Evolutionary conservation across 2,329 filamentous ascomycete genomes (phyloP), one percentile per base, ranked within the genome.

Genomic region (Clonostachys chloroleuca): DNA sequence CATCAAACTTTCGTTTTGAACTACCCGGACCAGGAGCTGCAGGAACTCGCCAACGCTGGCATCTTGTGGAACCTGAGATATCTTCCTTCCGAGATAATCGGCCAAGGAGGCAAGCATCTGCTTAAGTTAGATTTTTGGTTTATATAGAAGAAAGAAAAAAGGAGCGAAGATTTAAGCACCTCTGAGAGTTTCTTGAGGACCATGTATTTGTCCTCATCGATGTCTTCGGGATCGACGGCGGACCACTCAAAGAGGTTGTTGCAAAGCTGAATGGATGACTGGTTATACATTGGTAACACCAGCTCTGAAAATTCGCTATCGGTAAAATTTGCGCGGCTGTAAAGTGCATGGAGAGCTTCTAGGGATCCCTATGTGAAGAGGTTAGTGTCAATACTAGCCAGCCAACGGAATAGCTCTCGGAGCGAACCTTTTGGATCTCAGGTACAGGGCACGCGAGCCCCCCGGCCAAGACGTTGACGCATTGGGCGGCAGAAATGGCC

Each of bases 111-210:
- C 92, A 10, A 96, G 74, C 72, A 96, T 82, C 88, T 94, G 39
- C 12, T 24, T 4, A 44, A 6, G 35, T 54, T 53, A 50, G 49
- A 9, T 33, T 33, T 24, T 17, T 14, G 50, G 16, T 36, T 20
- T 33, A 17, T 12, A 37, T 10, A 35, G 8, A 8, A 24, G 24
- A 8, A 5, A 24, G 20, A 24, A 8, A 24, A 24, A 24, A 24
- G 8, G 8, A 8, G 24, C 14, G 37, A 7, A 42, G 54, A 75
- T 30, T 30, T 30, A 30, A 30, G 24, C 9, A 91, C 88, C 80
- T 99, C 94, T 2, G 92, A 91, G 42, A 97, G 81, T 66, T 95
- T 96, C 71, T 97, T 97, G 39, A 89, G 84, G 55, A 96, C 83
- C 47, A 89, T 83, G 63, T 99, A 97, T 62, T 91, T 95, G 59